Conservation (phyloP, 2,329 filamentous ascomycete genomes). For the Fusarium circinatum region DNA sequence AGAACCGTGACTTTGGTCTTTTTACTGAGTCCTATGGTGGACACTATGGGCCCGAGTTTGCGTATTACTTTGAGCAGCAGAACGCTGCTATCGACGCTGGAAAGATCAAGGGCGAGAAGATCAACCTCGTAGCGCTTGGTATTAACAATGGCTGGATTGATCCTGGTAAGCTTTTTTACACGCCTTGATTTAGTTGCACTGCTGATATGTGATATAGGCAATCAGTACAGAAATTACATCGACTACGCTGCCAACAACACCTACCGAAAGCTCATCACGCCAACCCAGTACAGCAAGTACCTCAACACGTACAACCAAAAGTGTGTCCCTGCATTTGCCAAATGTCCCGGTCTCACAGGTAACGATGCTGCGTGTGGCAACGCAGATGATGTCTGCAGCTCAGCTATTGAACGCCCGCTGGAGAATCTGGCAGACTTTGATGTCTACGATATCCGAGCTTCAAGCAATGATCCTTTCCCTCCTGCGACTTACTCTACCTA, state of each 20-base stretch:
- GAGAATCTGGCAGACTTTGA: slow-evolving; percentile 49
- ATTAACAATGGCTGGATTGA: slow-evolving; percentile 69
- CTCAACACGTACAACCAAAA: slow-evolving; percentile 44
- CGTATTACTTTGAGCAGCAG: slow-evolving; percentile 63
- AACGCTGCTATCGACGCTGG: slow-evolving; percentile 63
- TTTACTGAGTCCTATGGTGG: slow-evolving; percentile 67
- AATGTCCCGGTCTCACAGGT: slow-evolving; percentile 32
- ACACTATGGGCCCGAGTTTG: slow-evolving; percentile 66
- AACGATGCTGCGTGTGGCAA: slow-evolving; percentile 41
- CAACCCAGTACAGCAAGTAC: slow-evolving; percentile 29
- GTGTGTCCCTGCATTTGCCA: slow-evolving; percentile 36
- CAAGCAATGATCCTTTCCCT: slow-evolving; percentile 21
- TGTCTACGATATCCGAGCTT: slow-evolving; percentile 58
- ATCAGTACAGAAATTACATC: slow-evolving; percentile 46
- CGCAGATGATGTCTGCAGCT: slow-evolving; percentile 41
- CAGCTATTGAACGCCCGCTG: slow-evolving; percentile 17
- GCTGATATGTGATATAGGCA: neutral
- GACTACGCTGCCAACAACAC: slow-evolving; percentile 48
- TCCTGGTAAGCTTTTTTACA: slow-evolving; percentile 34
- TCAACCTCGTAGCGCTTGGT: slow-evolving; percentile 62
- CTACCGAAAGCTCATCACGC: slow-evolving; percentile 43
- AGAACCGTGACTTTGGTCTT: slow-evolving; percentile 65
- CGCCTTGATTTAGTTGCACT: rapidly evolving
- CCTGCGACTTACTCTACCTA: slow-evolving; percentile 32
- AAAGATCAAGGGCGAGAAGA: slow-evolving; percentile 51